Evolutionary conservation across 1,284 basidiomycete genomes (phyloP).

Genomic region (Trametes polyzona): DNA sequence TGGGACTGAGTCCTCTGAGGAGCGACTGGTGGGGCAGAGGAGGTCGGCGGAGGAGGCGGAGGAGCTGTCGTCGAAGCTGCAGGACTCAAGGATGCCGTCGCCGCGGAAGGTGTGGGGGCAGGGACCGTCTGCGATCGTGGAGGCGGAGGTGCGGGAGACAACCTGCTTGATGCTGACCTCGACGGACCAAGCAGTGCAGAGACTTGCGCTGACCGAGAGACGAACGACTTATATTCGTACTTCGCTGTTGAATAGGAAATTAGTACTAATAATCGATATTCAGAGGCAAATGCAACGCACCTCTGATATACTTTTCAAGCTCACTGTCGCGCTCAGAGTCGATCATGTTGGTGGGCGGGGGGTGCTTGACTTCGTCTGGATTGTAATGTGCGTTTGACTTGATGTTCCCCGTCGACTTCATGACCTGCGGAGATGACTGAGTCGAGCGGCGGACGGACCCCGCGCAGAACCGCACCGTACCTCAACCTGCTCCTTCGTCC

Average conservation of each 20-base stretch:
- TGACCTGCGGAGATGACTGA: constrained; percentile 45
- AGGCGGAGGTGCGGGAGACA: constrained; percentile 10
- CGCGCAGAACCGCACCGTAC: constrained; percentile 54
- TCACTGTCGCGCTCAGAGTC: constrained; percentile 83
- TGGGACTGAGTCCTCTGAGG: constrained; percentile 16
- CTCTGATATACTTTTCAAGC: constrained; percentile 82
- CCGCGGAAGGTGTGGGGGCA: constrained; percentile 6
- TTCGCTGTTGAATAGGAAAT: constrained; percentile 58
- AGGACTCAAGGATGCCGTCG: constrained; percentile 11
- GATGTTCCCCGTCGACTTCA: constrained; percentile 77
- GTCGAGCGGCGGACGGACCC: neutral
- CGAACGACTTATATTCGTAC: constrained; percentile 73
- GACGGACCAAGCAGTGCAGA: constrained; percentile 47
- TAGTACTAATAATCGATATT: neutral
- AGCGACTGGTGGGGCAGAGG: neutral
- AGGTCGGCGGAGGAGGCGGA: constrained; percentile 4
- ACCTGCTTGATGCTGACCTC: constrained; percentile 36
- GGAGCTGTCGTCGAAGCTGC: constrained; percentile 8
- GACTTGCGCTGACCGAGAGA: constrained; percentile 40
- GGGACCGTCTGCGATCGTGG: constrained; percentile 26
- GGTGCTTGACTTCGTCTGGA: constrained; percentile 74
- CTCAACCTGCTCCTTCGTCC: constrained; percentile 86
- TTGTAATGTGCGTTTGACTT: constrained; percentile 79
- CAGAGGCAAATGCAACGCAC: constrained; percentile 43
- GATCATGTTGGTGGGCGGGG: constrained; percentile 79